phyloP scores from a whole-genome alignment of 495 filamentous ascomycete genomes.

The Bathelium albidoporum region DNA sequence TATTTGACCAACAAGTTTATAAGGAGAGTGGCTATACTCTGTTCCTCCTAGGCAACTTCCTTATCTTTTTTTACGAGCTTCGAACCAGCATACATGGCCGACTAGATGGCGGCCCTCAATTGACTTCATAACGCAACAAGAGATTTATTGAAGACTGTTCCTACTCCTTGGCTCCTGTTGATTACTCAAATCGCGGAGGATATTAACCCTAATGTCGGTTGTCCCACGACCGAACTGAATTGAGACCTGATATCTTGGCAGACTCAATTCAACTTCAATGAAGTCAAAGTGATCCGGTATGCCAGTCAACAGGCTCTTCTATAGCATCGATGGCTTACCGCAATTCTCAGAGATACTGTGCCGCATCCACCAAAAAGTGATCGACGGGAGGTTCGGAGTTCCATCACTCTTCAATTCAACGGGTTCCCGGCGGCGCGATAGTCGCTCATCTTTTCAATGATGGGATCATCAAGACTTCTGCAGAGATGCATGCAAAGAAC shows the following conservation, averaged over 20 bases:
- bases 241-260: neutral
- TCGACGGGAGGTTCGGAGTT: neutral
- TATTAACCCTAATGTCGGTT: neutral
- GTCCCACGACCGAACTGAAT: neutral
- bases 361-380: neutral
- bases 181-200: neutral
- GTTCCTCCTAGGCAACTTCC: no score
- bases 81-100: neutral
- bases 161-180: neutral
- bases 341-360: neutral
- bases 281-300: neutral
- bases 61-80: neutral
- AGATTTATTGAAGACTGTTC: neutral
- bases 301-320: neutral
- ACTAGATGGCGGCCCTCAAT: neutral
- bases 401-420: neutral
- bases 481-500: neutral
- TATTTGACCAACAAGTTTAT: no score
- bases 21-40: no score
- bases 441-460: neutral
- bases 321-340: neutral
- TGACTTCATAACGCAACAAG: neutral
- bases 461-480: neutral
- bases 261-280: neutral
- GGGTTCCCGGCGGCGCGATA: neutral